Evolutionary conservation across 2,329 filamentous ascomycete genomes (phyloP).

Genomic region (Fusarium tjaetaba): DNA sequence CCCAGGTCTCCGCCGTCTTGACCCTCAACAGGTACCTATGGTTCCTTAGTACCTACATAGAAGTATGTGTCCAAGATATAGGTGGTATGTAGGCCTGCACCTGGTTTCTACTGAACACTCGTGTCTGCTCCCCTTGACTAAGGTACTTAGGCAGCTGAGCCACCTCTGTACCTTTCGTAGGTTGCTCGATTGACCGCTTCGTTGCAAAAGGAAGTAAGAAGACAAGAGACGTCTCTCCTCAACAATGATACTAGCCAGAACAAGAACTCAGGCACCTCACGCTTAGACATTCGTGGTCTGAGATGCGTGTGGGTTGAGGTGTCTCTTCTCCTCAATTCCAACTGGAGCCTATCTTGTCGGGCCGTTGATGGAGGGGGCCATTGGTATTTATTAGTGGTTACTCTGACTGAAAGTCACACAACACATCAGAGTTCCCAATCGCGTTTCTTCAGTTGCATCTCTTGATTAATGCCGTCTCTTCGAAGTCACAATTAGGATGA

Average conservation of each 20-base stretch:
- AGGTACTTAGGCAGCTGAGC: not conserved
- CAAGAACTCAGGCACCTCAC: not conserved
- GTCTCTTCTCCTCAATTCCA: constrained; percentile 17
- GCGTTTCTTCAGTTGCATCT: not conserved
- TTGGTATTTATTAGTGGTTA: constrained; percentile 11
- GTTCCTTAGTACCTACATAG: not conserved
- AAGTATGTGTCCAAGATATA: not conserved
- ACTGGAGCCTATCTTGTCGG: constrained; percentile 25
- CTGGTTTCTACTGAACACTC: constrained; percentile 34
- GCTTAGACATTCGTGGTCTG: constrained; percentile 17
- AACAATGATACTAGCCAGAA: constrained; percentile 5
- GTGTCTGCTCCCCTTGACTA: constrained; percentile 11
- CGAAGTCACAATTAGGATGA: not conserved
- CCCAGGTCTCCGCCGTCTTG: constrained; percentile 26
- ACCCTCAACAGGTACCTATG: not conserved
- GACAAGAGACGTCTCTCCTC: not conserved
- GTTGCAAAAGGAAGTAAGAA: constrained; percentile 13
- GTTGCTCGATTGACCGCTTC: constrained; percentile 30
- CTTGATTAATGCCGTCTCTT: not conserved
- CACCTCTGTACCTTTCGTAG: not conserved
- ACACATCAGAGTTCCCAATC: not conserved
- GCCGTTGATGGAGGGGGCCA: constrained; percentile 31
- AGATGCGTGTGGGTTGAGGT: constrained; percentile 15
- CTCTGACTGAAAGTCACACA: constrained; percentile 13
- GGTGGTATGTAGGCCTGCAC: not conserved